Evolutionary conservation across 164 flowering plant species (phyloP), one percentile per base, ranked within the genome.

Genomic region (Annona squamosa): DNA sequence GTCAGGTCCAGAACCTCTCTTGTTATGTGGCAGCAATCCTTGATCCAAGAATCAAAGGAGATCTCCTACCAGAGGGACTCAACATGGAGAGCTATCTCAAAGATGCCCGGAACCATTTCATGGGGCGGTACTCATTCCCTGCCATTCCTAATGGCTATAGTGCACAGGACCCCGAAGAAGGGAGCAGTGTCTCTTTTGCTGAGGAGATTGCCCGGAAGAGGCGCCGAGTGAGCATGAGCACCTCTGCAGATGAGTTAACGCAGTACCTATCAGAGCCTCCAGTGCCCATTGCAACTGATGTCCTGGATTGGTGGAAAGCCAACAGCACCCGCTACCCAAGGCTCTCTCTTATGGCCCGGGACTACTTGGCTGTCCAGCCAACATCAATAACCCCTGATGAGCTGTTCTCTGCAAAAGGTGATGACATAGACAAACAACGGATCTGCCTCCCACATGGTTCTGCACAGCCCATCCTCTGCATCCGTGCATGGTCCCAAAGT

Each of bases 201-300:
- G 99, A 94, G 81, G 99, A 94, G 76, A 91, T 94, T 67, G 99
- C 99, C 42, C 79, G 99, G 47, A 94, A 91, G 81, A 91, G 85
- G 75, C 85, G 99, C 48, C 83, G 93, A 76, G 89, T 79, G n/a
- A 90, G 86, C 82, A 85, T 88, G 88, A 83, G 75, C 79, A 82
- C 75, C 79, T 71, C 88, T 26, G 81, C 94, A 3, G 99, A 94
- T 64, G 97, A 94, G 78, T 89, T 94, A 44, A 86, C 93, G 19
- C 99, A 92, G 64, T 92, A 92, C 81, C 78, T 94, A 1, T 88
- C 96, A 0, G 99, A 94, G 79, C 86, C 97, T 48, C 91, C 92
- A 3, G 91, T 92, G 73, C 84, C 94, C 13, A 85, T 91, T 70
- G 84, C 86, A 16, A 90, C 93, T 1, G 99, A 95, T 80, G 92